phyloP scores from a whole-genome alignment of 345 rosid genomes.

The Populus tremula region DNA sequence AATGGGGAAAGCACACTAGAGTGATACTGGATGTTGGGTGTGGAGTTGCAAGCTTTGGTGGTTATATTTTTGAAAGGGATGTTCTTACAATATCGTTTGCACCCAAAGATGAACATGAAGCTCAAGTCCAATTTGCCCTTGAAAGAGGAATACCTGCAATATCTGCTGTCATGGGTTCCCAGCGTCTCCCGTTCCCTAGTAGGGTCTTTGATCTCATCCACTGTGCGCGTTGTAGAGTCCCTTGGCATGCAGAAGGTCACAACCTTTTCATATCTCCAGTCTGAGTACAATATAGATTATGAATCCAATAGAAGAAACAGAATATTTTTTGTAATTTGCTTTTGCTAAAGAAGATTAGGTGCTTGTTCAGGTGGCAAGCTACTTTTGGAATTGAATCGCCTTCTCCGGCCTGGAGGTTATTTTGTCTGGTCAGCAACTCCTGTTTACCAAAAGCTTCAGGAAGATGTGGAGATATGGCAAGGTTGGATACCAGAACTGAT shows the following conservation, averaged over 20 bases:
- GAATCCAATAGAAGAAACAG: neutral
- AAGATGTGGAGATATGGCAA: constrained; percentile 79
- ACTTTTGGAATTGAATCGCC: constrained; percentile 81
- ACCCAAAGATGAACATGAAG: constrained; percentile 95
- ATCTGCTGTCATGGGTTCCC: constrained; percentile 95
- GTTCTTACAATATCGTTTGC: constrained; percentile 93
- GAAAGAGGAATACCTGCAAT: constrained; percentile 96
- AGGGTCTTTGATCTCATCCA: constrained; percentile 84
- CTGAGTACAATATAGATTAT: neutral
- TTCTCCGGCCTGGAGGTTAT: constrained; percentile 83
- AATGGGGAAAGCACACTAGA: constrained; percentile 81
- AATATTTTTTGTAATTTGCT: neutral
- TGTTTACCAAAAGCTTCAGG: constrained; percentile 62
- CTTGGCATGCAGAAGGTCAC: constrained; percentile 81
- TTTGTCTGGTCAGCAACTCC: constrained; percentile 98
- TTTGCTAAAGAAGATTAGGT: neutral
- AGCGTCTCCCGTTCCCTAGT: constrained; percentile 79
- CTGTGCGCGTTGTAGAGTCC: constrained; percentile 95
- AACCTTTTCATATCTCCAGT: neutral
- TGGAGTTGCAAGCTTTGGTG: constrained; percentile 96
- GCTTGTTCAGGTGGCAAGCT: constrained; percentile 54
- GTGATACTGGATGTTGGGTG: constrained; percentile 87
- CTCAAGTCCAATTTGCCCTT: constrained; percentile 94
- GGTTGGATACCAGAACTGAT: constrained; percentile 35
- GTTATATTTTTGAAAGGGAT: constrained; percentile 78